Conservation (phyloP, 345 rosid species). For the Acer yangbiense region DNA sequence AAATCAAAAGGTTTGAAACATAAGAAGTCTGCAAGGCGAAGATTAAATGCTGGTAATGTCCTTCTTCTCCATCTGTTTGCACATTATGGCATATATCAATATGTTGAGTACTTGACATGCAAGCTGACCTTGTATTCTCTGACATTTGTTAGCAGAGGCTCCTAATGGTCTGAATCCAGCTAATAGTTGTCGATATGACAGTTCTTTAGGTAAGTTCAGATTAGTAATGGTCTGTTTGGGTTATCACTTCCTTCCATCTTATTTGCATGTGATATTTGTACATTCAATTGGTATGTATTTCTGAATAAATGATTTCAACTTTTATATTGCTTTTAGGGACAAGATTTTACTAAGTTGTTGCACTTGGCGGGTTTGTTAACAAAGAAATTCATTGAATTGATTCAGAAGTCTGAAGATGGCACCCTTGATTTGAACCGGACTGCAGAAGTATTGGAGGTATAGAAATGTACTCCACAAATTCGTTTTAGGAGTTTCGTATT, state of each 20-base stretch:
- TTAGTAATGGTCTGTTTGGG: neutral
- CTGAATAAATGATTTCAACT: conserved; percentile 3
- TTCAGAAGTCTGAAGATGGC: conserved; percentile 72
- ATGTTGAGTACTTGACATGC: neutral
- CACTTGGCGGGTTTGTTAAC: conserved; percentile 58
- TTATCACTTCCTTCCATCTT: neutral
- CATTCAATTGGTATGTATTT: neutral
- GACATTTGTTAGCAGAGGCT: conserved; percentile 37
- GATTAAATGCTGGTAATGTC: conserved; percentile 42
- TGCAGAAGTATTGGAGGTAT: conserved; percentile 74
- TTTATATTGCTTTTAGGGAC: neutral
- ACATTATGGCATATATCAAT: neutral
- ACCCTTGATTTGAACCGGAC: conserved; percentile 73
- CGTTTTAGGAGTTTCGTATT: neutral
- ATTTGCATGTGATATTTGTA: neutral
- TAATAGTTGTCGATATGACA: conserved; percentile 63
- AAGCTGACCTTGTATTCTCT: conserved; percentile 18
- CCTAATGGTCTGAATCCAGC: conserved; percentile 37
- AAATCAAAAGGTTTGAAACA: conserved; percentile 44
- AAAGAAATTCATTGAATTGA: conserved; percentile 63
- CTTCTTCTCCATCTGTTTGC: neutral
- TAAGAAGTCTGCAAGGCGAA: conserved; percentile 31
- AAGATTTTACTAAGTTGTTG: conserved; percentile 5
- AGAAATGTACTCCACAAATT: conserved; percentile 4
- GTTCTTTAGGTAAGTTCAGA: conserved; percentile 57